Percentiles rank a stretch among this genome's conserved stretches.
phyloP scores from a whole-genome alignment of 2,329 filamentous ascomycete species.

The Elsinoe australis region DNA sequence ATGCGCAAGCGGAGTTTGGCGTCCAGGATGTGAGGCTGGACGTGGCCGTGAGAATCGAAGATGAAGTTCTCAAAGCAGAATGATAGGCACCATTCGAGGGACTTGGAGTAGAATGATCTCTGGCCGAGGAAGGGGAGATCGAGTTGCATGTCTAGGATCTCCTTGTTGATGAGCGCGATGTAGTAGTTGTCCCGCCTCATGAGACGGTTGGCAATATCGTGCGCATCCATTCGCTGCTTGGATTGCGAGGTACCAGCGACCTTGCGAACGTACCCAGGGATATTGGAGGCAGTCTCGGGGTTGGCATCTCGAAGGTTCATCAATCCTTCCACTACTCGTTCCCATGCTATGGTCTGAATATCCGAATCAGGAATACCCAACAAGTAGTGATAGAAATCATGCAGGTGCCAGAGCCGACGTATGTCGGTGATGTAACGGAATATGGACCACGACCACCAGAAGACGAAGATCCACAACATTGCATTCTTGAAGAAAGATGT shows the following conservation, averaged over 20 bases:
- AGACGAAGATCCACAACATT: conserved; percentile 72
- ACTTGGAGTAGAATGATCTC: conserved; percentile 78
- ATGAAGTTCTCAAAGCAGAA: conserved; percentile 88
- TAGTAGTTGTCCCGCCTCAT: conserved; percentile 97
- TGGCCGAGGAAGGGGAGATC: conserved; percentile 75
- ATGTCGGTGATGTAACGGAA: conserved; percentile 68
- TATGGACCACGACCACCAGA: conserved; percentile 76
- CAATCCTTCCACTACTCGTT: conserved; percentile 76
- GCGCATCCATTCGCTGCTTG: conserved; percentile 88
- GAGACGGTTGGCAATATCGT: conserved; percentile 91
- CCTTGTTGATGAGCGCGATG: conserved; percentile 96
- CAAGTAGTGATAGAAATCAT: conserved; percentile 77
- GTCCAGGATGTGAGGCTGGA: conserved; percentile 77
- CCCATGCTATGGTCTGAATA: conserved; percentile 92
- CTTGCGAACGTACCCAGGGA: conserved; percentile 18
- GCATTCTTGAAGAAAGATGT: conserved; percentile 73
- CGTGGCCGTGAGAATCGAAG: conserved; percentile 81
- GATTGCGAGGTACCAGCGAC: conserved; percentile 55
- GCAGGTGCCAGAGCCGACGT: conserved; percentile 65
- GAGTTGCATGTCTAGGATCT: conserved; percentile 78
- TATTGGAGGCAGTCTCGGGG: conserved; percentile 54
- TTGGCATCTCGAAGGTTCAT: conserved; percentile 81
- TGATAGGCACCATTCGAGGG: conserved; percentile 85
- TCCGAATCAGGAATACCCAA: conserved; percentile 77
- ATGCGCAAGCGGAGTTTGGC: conserved; percentile 71